These are phyloP conservation scores for Mycena belliarum DNA, from an alignment of 768 basidiomycete genomes.

Conservation along the genomic window DNA sequence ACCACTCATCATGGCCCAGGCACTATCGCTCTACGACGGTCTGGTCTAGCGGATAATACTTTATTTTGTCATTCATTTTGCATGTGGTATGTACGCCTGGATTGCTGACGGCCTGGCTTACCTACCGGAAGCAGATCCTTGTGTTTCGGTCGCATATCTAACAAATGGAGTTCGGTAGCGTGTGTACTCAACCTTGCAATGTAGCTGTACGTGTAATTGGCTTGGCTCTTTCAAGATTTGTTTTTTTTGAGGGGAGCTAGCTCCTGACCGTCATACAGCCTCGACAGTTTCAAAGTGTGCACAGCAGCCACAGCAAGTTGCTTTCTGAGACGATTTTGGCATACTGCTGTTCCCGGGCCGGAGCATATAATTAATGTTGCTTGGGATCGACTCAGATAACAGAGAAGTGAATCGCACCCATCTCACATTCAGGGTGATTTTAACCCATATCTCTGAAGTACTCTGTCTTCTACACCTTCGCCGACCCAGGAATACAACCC, in stretches of 20 bases:
- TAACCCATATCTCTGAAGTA: slow-evolving; percentile 79
- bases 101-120: slow-evolving; percentile 9
- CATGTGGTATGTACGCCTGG: background rate
- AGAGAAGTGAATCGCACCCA: too few relatives aligned
- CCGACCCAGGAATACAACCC: slow-evolving; percentile 85
- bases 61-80: slow-evolving; percentile 13
- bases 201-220: slow-evolving; percentile 33
- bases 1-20: slow-evolving; percentile 46
- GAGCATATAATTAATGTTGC: too few relatives aligned
- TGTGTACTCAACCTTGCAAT: slow-evolving; percentile 25
- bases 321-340: too few relatives aligned
- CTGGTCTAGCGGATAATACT: slow-evolving; percentile 58
- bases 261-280: background rate
- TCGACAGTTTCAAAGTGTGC: background rate
- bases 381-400: too few relatives aligned
- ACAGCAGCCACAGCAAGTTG: too few relatives aligned
- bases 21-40: slow-evolving; percentile 92
- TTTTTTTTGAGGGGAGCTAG: background rate
- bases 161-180: slow-evolving; percentile 12
- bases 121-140: slow-evolving; percentile 9
- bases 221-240: slow-evolving; percentile 10
- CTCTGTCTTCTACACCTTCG: slow-evolving; percentile 74
- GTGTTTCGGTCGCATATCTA: slow-evolving; percentile 16
- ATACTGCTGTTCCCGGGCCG: too few relatives aligned
- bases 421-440: too few relatives aligned